phyloP scores from a whole-genome alignment of 352 stramenopile species.

The Peronospora belbahrii region DNA sequence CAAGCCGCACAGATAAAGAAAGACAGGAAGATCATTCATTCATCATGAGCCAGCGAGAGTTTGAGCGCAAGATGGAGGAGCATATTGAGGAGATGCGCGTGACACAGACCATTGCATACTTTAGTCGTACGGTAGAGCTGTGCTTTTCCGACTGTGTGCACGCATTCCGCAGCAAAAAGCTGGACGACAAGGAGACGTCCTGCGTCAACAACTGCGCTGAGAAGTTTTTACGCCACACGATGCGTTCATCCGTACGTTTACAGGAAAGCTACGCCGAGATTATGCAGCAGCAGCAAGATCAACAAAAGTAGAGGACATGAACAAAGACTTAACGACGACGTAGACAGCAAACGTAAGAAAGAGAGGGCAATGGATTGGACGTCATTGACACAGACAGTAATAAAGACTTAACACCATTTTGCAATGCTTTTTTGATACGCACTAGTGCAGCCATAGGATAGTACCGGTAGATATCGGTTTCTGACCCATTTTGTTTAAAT shows the following conservation, averaged over 20 bases:
- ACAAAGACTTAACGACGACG: background rate
- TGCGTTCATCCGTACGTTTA: constrained; percentile 84
- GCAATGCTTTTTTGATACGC: no score
- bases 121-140: constrained; percentile 85
- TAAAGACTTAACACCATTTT: constrained; percentile 8
- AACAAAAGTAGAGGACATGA: constrained; percentile 41
- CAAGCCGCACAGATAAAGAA: no score
- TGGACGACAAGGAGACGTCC: constrained; percentile 85
- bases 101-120: constrained; percentile 84
- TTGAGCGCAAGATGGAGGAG: constrained; percentile 87
- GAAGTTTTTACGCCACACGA: constrained; percentile 88
- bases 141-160: constrained; percentile 88
- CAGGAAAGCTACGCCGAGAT: constrained; percentile 85
- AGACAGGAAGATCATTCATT: constrained; percentile 4
- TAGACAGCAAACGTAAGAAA: background rate
- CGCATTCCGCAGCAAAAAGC: constrained; percentile 87
- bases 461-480: background rate
- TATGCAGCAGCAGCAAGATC: constrained; percentile 76
- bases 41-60: constrained; percentile 80
- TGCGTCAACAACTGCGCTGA: constrained; percentile 86
- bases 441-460: no score
- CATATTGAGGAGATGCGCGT: constrained; percentile 88
- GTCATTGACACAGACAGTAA: constrained; percentile 5
- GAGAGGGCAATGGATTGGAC: background rate
- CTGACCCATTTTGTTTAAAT: background rate